Conservation (phyloP, 2,329 filamentous ascomycete species). For the Simplicillium aogashimaense region DNA sequence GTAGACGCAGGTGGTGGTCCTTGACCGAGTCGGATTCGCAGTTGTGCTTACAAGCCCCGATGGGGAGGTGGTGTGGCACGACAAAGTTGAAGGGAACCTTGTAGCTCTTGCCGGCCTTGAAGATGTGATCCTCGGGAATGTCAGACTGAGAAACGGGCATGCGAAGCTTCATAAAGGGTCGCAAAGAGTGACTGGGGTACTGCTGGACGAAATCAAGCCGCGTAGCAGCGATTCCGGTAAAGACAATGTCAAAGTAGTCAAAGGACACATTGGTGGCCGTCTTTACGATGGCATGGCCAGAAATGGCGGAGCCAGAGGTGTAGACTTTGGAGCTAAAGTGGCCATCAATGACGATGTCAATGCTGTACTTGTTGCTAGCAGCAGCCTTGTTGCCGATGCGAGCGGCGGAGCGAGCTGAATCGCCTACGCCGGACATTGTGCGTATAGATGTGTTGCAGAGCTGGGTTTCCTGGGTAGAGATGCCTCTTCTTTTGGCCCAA, state of each 20-base stretch:
- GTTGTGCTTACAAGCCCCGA: slow-evolving; percentile 44
- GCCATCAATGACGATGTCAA: slow-evolving; percentile 40
- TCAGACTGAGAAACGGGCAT: slow-evolving; percentile 39
- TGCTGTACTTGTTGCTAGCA: slow-evolving; percentile 15
- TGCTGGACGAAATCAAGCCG: slow-evolving; percentile 40
- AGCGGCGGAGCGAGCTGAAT: slow-evolving; percentile 6
- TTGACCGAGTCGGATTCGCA: slow-evolving; percentile 33
- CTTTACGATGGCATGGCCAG: slow-evolving; percentile 37
- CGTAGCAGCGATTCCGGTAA: slow-evolving; percentile 40
- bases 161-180: slow-evolving; percentile 44
- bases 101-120: slow-evolving; percentile 37
- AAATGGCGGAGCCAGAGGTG: slow-evolving; percentile 41
- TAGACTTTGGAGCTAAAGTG: slow-evolving; percentile 47
- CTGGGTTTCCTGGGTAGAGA: too few species aligned
- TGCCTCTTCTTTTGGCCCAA: too few species aligned
- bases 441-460: too few species aligned
- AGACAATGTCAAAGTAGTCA: slow-evolving; percentile 40
- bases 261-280: slow-evolving; percentile 36
- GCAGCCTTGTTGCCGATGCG: slow-evolving; percentile 5
- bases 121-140: slow-evolving; percentile 36
- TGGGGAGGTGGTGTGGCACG: slow-evolving; percentile 46
- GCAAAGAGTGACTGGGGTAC: slow-evolving; percentile 34
- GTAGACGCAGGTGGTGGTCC: slow-evolving; percentile 42
- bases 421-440: neutral
- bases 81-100: slow-evolving; percentile 49